phyloP scores from a whole-genome alignment of 495 filamentous ascomycete species.

The Aspergillus bridgeri region DNA sequence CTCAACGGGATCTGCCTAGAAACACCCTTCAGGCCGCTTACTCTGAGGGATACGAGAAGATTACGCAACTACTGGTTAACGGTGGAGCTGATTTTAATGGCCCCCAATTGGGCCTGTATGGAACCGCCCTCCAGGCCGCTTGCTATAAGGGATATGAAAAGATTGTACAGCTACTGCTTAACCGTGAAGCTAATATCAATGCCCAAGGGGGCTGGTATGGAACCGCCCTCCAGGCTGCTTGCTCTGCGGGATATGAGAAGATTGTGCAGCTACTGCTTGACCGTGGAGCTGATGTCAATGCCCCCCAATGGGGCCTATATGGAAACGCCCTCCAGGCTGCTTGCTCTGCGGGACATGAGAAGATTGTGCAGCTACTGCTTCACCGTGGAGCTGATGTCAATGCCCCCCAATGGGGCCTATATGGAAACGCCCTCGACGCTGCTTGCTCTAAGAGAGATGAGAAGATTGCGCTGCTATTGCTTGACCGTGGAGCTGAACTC shows the following conservation, averaged over 20 bases:
- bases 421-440: background rate
- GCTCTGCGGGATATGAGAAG: background rate
- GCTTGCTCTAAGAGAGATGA: background rate
- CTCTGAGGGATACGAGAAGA: background rate
- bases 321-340: background rate
- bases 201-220: background rate
- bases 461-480: slow-evolving; percentile 9
- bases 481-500: background rate
- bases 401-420: background rate
- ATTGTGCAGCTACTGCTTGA: slow-evolving; percentile 11
- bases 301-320: background rate
- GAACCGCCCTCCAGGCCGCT: no score
- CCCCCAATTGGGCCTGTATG: background rate
- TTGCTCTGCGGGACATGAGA: background rate
- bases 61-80: no score
- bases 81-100: background rate
- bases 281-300: background rate
- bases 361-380: background rate
- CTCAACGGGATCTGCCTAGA: background rate
- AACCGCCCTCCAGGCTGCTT: no score
- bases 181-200: no score
- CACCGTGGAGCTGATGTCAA: background rate
- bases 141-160: background rate
- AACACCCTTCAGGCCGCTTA: background rate
- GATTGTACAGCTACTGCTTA: slow-evolving; percentile 9